Conservation (phyloP, 1,284 basidiomycete genomes). For the Tetrapyrgos nigripes region DNA sequence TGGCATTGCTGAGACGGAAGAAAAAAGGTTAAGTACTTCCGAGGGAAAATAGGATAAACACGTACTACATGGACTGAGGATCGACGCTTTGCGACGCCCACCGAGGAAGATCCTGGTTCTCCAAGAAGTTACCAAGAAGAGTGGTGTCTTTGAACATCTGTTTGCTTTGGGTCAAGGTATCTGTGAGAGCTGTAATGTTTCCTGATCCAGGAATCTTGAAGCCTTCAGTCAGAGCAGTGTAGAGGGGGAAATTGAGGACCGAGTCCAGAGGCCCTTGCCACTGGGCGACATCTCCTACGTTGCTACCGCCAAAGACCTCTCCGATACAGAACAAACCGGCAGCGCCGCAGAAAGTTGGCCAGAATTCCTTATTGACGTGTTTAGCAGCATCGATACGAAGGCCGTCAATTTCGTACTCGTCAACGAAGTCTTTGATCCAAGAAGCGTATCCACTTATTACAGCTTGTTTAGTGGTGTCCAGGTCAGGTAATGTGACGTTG, state of each 20-base stretch:
- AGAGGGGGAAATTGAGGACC: conserved; percentile 77
- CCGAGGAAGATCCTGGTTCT: conserved; percentile 83
- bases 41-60: conserved; percentile 17
- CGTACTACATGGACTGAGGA: conserved; percentile 65
- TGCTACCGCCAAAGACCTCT: conserved; percentile 69
- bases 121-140: conserved; percentile 80
- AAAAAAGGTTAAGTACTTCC: too few species aligned
- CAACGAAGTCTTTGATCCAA: conserved; percentile 69
- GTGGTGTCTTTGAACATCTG: conserved; percentile 58
- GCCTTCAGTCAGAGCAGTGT: conserved; percentile 65
- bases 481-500: conserved; percentile 71
- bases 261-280: conserved; percentile 66
- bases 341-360: conserved; percentile 68
- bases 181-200: conserved; percentile 67
- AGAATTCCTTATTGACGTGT: conserved; percentile 61
- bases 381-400: conserved; percentile 83
- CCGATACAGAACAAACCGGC: conserved; percentile 87
- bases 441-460: conserved; percentile 61
- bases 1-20: conserved; percentile 60
- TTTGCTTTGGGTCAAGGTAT: conserved; percentile 59
- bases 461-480: conserved; percentile 70
- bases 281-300: conserved; percentile 49
- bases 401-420: conserved; percentile 71
- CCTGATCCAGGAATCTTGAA: conserved; percentile 67
- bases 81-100: conserved; percentile 74